Percentiles rank a stretch among this genome's conserved stretches.
Conservation (phyloP, 2,329 filamentous ascomycete genomes). For the Pezicula rhizophila region DNA sequence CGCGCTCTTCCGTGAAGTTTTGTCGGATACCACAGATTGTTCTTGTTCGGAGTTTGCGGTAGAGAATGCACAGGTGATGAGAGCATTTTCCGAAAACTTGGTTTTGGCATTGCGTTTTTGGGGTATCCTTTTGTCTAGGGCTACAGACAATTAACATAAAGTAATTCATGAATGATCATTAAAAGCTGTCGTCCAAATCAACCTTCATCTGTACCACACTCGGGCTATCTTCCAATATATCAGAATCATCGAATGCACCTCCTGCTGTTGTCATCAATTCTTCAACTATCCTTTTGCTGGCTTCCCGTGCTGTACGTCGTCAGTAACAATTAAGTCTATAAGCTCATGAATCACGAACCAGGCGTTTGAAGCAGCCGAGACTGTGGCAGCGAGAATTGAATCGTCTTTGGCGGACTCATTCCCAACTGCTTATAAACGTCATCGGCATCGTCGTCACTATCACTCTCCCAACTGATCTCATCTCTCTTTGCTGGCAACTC, state of each 20-base stretch:
- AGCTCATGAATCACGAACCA: slow-evolving; percentile 41
- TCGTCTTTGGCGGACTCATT: slow-evolving; percentile 89
- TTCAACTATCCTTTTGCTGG: slow-evolving; percentile 74
- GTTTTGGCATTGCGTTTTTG: slow-evolving; percentile 4
- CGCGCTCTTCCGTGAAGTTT: no score
- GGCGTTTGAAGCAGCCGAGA: slow-evolving; percentile 76
- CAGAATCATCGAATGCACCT: slow-evolving; percentile 54
- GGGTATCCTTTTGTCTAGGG: slow-evolving; percentile 1
- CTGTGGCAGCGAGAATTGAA: slow-evolving; percentile 75
- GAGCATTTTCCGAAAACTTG: background rate
- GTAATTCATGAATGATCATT: slow-evolving; percentile 14
- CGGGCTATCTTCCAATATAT: slow-evolving; percentile 50
- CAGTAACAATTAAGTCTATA: slow-evolving; percentile 4
- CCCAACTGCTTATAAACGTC: slow-evolving; percentile 55
- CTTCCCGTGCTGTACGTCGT: slow-evolving; percentile 59
- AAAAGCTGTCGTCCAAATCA: slow-evolving; percentile 58
- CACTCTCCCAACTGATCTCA: slow-evolving; percentile 68
- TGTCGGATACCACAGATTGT: no score
- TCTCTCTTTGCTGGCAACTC: slow-evolving; percentile 31
- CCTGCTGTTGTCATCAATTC: slow-evolving; percentile 74
- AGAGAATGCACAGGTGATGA: no score
- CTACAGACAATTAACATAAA: background rate
- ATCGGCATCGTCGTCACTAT: slow-evolving; percentile 51
- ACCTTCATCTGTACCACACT: slow-evolving; percentile 61
- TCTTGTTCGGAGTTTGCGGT: no score